Evolutionary conservation across 129 eudicot species (phyloP).

Genomic region (Kitagawia praeruptora): DNA sequence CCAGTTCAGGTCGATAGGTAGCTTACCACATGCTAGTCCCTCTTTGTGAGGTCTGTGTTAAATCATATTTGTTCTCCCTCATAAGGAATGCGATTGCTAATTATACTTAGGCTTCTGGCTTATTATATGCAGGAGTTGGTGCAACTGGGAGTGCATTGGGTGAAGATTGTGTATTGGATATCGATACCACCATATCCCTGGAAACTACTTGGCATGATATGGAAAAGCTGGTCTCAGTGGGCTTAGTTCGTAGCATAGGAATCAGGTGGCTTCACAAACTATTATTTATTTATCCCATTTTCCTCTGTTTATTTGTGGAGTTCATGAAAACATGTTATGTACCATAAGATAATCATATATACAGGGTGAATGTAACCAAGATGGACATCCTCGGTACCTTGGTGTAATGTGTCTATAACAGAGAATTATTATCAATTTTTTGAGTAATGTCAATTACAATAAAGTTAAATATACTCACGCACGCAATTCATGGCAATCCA

Average conservation of each 20-base stretch:
- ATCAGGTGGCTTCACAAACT: slow-evolving; percentile 41
- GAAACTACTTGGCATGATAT: slow-evolving; percentile 92
- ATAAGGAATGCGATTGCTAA: neutral
- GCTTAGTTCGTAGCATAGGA: slow-evolving; percentile 83
- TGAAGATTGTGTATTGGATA: slow-evolving; percentile 77
- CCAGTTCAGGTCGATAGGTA: neutral
- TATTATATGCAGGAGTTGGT: slow-evolving; percentile 55
- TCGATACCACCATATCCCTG: slow-evolving; percentile 67
- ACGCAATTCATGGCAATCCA: neutral
- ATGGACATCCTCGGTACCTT: no score
- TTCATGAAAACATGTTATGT: neutral
- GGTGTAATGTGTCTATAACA: no score
- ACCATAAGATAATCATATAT: neutral
- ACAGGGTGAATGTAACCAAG: neutral
- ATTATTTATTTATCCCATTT: neutral
- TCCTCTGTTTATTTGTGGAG: neutral
- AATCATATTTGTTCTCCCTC: neutral
- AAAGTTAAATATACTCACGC: no score
- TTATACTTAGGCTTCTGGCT: neutral
- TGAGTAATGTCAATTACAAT: neutral
- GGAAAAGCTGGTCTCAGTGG: slow-evolving; percentile 79
- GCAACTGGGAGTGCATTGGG: slow-evolving; percentile 68
- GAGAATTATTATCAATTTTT: no score
- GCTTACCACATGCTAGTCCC: neutral
- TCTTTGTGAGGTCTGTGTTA: neutral